phyloP scores from a whole-genome alignment of 192 early-diverging fungal species.

The Coemansia sp. region DNA sequence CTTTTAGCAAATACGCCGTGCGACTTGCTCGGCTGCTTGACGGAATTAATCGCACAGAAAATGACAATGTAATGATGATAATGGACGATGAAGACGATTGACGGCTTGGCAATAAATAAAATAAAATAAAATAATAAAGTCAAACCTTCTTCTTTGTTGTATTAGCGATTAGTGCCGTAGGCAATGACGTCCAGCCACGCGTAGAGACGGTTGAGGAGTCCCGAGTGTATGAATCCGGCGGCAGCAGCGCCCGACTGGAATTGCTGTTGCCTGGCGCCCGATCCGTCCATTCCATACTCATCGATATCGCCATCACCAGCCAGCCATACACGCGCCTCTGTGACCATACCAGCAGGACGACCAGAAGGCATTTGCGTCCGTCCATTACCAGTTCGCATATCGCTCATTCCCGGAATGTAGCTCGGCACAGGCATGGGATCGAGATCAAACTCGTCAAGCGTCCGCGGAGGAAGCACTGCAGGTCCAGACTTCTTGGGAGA shows the following conservation, averaged over 20 bases:
- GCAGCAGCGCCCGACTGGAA: slow-evolving; percentile 25
- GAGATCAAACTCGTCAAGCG: slow-evolving; percentile 24
- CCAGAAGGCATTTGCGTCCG: too few relatives aligned
- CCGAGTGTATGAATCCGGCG: slow-evolving; percentile 64
- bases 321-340: slow-evolving; percentile 12
- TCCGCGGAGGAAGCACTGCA: neutral
- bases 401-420: slow-evolving; percentile 20
- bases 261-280: neutral
- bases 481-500: neutral
- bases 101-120: too few relatives aligned
- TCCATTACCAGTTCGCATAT: neutral
- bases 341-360: neutral
- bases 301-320: neutral
- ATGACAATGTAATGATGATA: neutral
- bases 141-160: too few relatives aligned
- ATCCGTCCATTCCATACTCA: neutral
- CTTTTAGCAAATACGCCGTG: neutral
- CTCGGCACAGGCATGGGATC: slow-evolving; percentile 33
- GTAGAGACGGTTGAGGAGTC: slow-evolving; percentile 66
- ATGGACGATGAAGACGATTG: neutral
- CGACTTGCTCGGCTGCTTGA: neutral
- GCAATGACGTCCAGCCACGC: slow-evolving; percentile 59
- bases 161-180: slow-evolving; percentile 20
- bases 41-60: neutral
- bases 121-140: too few relatives aligned